Conservation (phyloP, 805 yeast genomes). For the Lipomyces anomalus region DNA sequence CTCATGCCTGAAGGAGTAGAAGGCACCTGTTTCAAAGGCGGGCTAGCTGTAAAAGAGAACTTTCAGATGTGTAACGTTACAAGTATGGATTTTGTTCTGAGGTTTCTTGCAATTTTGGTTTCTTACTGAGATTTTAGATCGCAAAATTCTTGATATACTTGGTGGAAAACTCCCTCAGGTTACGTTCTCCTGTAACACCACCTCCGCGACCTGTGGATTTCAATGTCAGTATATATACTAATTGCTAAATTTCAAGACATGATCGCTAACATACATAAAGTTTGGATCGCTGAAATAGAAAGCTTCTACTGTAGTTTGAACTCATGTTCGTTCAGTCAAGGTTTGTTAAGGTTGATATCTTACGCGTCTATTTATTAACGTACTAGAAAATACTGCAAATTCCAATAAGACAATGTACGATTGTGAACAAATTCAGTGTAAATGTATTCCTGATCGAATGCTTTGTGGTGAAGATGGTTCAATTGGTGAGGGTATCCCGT, state of each 20-base stretch:
- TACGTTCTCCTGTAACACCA: slow-evolving; percentile 78
- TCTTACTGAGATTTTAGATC: slow-evolving; percentile 25
- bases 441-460: slow-evolving; percentile 88
- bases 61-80: slow-evolving; percentile 95
- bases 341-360: slow-evolving; percentile 33
- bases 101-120: slow-evolving; percentile 2
- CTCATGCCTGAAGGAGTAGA: slow-evolving; percentile 79
- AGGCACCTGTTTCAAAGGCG: slow-evolving; percentile 87
- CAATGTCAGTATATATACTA: slow-evolving; percentile 51
- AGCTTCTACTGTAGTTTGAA: slow-evolving; percentile 83
- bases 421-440: slow-evolving; percentile 75
- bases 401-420: slow-evolving; percentile 67
- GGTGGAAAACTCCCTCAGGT: slow-evolving; percentile 83
- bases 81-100: slow-evolving; percentile 34
- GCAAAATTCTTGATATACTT: slow-evolving; percentile 74
- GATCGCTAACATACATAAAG: slow-evolving; percentile 1
- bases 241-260: neutral
- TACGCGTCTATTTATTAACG: neutral
- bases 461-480: slow-evolving; percentile 92
- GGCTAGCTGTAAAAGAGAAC: slow-evolving; percentile 70
- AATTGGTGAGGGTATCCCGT: slow-evolving; percentile 38
- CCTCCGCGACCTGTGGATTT: slow-evolving; percentile 65
- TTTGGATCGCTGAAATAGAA: slow-evolving; percentile 90
- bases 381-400: slow-evolving; percentile 19
- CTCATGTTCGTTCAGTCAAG: slow-evolving; percentile 65